Base-by-base conservation (phyloP, 176 grass and related monocot species). In the Carex parvula region DNA sequence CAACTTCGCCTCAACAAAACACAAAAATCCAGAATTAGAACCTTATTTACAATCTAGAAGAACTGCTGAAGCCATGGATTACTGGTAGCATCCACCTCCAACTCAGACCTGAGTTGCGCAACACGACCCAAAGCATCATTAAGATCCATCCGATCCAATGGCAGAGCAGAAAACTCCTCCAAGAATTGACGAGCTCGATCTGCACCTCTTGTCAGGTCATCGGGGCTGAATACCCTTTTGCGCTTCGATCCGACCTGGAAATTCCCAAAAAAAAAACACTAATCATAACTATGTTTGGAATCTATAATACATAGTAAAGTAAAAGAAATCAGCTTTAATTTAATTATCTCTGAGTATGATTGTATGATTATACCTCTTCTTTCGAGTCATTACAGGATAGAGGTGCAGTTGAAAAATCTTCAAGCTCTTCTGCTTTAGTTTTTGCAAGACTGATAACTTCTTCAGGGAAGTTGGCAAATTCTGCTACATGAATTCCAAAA, bases 391-490 rank as follows among this genome's bases (percentile, higher is more conserved):
- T 70, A 71, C 20, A 81, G 16, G 79, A 68, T 54, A 55, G 79
- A 41, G 89, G 85, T 72, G 88, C 79, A 21, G 73, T 64, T 80
- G 95, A 94, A 87, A 98, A 98, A 81, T 98, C 90, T 92, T 98
- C 95, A 66, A 98, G 84, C 69, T 98, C 95, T 84, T 91, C 95
- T 33, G 95, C 92, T 93, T 98, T 98, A 79, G 88, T 91, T 91
- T 91, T 94, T 82, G 95, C 95, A 58, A 98, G 90, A 79, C 56
- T 84, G 70, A 98, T 59, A 77, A 94, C 92, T 84, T 85, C 90
- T 90, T 94, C 92, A 82, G 95, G 95, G 88, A 98, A 94, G 82
- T 98, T 93, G 87, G 95, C 92, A 71, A 98, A 94, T 84, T 98
- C 92, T 72, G 95, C 95, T 70, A 98, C 95, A 58, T 98, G 95